Conservation (phyloP, 176 grass and related monocot genomes). For the Bonia amplexicaulis region DNA sequence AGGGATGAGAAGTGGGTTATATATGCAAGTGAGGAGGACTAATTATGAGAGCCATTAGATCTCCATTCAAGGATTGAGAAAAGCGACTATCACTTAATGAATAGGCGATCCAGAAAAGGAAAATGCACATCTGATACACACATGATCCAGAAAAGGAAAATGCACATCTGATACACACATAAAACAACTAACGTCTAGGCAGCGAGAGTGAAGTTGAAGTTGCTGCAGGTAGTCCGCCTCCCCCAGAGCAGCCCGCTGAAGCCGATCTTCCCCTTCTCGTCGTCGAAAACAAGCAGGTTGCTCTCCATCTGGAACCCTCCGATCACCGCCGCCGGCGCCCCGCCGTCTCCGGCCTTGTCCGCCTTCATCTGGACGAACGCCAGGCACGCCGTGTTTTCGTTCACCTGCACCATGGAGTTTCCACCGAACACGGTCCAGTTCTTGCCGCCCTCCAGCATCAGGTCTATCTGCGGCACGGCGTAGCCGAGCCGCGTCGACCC, state of each 20-base stretch:
- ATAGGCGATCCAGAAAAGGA: too few relatives aligned
- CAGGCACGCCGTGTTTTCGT: constrained; percentile 33
- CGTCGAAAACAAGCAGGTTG: constrained; percentile 57
- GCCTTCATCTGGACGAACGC: constrained; percentile 29
- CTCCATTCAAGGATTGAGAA: too few relatives aligned
- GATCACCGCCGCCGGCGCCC: constrained; percentile 32
- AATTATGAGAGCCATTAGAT: too few relatives aligned
- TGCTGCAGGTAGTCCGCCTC: constrained; percentile 33
- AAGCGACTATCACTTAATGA: too few relatives aligned
- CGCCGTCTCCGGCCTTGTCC: not conserved
- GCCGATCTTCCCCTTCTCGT: constrained; percentile 24
- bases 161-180: not conserved
- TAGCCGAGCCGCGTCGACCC: constrained; percentile 35
- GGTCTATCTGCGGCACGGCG: constrained; percentile 38
- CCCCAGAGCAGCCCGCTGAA: constrained; percentile 25
- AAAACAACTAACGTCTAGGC: not conserved
- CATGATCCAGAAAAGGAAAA: not conserved
- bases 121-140: too few relatives aligned
- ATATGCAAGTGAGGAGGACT: too few relatives aligned
- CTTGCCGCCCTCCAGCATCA: constrained; percentile 35
- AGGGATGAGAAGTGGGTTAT: too few relatives aligned
- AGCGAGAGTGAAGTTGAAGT: constrained; percentile 46
- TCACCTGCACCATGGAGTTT: constrained; percentile 49
- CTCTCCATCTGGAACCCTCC: constrained; percentile 70
- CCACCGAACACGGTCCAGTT: constrained; percentile 48